Evolutionary conservation across 2,329 filamentous ascomycete species (phyloP), one percentile per base, ranked within the genome.

Genomic region (Teratosphaeria viscida): DNA sequence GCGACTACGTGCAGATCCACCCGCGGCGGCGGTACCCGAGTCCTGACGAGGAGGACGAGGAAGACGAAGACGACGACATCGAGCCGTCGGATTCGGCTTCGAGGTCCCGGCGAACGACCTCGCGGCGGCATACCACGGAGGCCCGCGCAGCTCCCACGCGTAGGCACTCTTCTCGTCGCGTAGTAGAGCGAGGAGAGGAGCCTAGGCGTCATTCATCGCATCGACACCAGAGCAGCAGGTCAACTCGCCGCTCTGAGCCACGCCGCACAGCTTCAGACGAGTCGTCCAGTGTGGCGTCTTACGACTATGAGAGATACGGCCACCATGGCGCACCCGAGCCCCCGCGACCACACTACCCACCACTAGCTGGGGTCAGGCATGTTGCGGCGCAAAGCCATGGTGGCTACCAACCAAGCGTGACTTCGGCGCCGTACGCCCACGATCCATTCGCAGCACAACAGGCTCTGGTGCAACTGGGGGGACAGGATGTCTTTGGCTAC

Each of bases 61-160:
- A 71, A 59, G 71, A 71, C 29, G 70, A 73, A 56, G 68, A 70
- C 34, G 72, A 76, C 73, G 75, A 76, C 58, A 76, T 80, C 64
- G 73, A 76, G 27, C 77, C 77, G 29, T 77, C 74, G n/a, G 78
- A 80, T 67, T 79, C 77, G 29, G 78, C 77, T 26, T 80, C 78
- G 23, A 73, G 75, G 54, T 74, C 76, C 2, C 70, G 73, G 54
- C 65, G 62, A 16, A 62, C 59, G 5, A 52, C 60, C 34, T 67
- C 68, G 47, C 73, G 74, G 56, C 72, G 67, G 55, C 64, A 72
- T 66, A 64, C 66, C 59, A 65, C 72, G 35, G 71, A 72, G 58
- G 69, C 67, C 37, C 71, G 70, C 37, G 71, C 71, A 27, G 71
- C 68, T 6, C 67, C 71, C 7, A 56, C 61, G 7, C 64, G 73